Conservation (phyloP, 306 rosid genomes). For the Alnus rubra region DNA sequence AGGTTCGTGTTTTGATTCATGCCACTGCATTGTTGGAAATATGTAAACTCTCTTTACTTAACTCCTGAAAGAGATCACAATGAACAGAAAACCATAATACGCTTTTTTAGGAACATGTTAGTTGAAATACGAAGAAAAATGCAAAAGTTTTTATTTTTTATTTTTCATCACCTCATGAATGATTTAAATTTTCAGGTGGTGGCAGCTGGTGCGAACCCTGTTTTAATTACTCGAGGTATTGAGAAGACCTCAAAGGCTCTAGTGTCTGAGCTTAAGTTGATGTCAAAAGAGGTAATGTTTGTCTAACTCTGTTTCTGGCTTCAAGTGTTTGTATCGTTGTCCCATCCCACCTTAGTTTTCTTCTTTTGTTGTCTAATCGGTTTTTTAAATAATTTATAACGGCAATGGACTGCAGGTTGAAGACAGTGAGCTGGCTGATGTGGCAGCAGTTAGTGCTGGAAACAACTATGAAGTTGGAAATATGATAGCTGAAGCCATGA, state of each 20-base stretch:
- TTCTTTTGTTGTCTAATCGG: neutral
- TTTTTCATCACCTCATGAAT: neutral
- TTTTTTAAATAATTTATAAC: constrained; percentile 9
- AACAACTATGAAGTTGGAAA: constrained; percentile 89
- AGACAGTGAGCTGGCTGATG: constrained; percentile 96
- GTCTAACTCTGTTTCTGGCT: neutral
- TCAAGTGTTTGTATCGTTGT: neutral
- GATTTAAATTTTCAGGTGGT: constrained; percentile 57
- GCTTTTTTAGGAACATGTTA: too few relatives aligned
- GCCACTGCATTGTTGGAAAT: neutral
- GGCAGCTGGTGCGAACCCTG: constrained; percentile 99
- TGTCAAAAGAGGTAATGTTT: constrained; percentile 81
- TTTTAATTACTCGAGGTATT: constrained; percentile 93
- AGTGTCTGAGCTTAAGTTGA: constrained; percentile 71
- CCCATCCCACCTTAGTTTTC: neutral
- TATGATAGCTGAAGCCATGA: constrained; percentile 99
- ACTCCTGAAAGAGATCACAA: too few relatives aligned
- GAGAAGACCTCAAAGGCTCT: constrained; percentile 88
- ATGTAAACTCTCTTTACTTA: neutral
- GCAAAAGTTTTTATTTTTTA: neutral
- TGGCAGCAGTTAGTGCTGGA: constrained; percentile 99
- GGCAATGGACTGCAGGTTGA: constrained; percentile 68
- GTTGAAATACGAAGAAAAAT: too few relatives aligned
- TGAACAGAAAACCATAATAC: too few relatives aligned
- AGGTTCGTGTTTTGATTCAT: constrained; percentile 38